These are phyloP conservation scores for Ettlia oleoabundans DNA, from an alignment of 139 green algal species.

Conservation along the genomic window DNA sequence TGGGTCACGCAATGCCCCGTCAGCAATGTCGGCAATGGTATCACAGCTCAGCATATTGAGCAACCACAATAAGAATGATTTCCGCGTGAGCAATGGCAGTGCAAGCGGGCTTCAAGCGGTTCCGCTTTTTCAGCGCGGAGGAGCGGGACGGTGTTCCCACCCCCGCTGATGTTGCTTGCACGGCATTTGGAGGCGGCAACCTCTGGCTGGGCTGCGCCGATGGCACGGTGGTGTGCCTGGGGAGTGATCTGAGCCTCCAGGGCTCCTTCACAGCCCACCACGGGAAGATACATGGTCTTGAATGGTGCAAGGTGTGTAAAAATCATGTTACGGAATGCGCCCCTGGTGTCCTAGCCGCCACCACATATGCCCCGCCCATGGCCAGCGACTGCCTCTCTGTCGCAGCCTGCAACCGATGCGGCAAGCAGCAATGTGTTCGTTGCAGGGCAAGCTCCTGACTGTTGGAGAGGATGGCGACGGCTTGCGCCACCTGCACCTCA, in stretches of 20 bases:
- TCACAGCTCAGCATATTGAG: no score
- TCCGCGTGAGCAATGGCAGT: neutral
- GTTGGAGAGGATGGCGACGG: constrained; percentile 36
- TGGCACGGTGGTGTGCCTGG: constrained; percentile 58
- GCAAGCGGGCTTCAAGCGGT: constrained; percentile 18
- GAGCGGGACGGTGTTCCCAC: neutral
- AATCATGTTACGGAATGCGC: no score
- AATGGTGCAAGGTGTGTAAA: constrained; percentile 16
- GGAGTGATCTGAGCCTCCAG: constrained; percentile 49
- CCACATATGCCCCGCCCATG: no score
- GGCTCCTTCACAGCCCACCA: neutral
- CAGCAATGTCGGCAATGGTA: no score
- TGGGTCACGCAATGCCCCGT: no score
- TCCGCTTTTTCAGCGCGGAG: constrained; percentile 8
- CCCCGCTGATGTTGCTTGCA: constrained; percentile 16
- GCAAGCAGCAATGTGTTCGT: neutral
- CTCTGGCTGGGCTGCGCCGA: constrained; percentile 68
- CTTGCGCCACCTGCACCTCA: constrained; percentile 14
- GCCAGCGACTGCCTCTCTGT: no score
- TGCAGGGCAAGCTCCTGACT: constrained; percentile 35
- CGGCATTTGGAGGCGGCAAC: neutral
- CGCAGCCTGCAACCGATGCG: neutral
- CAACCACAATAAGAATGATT: no score
- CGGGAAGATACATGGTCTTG: constrained; percentile 2
- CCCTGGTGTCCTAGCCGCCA: no score